Percentiles rank a stretch among this genome's conserved stretches.
These are phyloP conservation scores for Colletotrichum sp. DNA, from an alignment of 2,329 filamentous ascomycete species.

Conservation along the genomic window DNA sequence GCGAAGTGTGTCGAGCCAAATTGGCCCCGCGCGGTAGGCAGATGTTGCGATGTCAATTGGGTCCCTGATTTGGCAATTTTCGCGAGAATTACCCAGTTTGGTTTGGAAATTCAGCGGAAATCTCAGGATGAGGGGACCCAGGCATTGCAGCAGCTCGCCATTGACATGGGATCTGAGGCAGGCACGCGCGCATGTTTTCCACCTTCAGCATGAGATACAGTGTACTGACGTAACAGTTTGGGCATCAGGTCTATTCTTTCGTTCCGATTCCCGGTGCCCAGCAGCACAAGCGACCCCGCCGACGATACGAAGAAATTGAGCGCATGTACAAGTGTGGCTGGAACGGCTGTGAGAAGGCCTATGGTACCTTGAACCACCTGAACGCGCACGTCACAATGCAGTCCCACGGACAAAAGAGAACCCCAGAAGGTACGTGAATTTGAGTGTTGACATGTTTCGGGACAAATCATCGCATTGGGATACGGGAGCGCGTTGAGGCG, in stretches of 20 bases:
- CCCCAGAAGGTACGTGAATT: constrained; percentile 85
- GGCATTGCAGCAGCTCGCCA: too few species aligned
- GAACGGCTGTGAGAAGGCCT: constrained; percentile 98
- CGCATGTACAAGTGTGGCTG: constrained; percentile 99
- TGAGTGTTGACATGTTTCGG: not conserved
- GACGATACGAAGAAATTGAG: constrained; percentile 97
- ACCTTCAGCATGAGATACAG: not conserved
- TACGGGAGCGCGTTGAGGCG: not conserved
- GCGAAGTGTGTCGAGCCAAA: not conserved
- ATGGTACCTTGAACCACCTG: constrained; percentile 94
- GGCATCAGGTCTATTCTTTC: constrained; percentile 87
- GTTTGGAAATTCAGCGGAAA: not conserved
- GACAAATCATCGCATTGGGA: not conserved
- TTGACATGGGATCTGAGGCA: not conserved
- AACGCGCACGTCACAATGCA: constrained; percentile 99
- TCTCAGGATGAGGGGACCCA: not conserved
- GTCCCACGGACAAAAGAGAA: constrained; percentile 91
- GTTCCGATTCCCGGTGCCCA: constrained; percentile 96
- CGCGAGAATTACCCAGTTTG: not conserved
- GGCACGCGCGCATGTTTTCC: not conserved
- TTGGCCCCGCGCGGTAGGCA: not conserved
- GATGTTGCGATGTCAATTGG: not conserved
- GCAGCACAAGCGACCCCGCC: constrained; percentile 92
- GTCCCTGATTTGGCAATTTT: not conserved
- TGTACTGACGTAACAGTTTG: constrained; percentile 23